Evolutionary conservation across 352 stramenopile species (phyloP), one percentile per base, ranked within the genome.

Genomic region (Phytophthora pistaciae): DNA sequence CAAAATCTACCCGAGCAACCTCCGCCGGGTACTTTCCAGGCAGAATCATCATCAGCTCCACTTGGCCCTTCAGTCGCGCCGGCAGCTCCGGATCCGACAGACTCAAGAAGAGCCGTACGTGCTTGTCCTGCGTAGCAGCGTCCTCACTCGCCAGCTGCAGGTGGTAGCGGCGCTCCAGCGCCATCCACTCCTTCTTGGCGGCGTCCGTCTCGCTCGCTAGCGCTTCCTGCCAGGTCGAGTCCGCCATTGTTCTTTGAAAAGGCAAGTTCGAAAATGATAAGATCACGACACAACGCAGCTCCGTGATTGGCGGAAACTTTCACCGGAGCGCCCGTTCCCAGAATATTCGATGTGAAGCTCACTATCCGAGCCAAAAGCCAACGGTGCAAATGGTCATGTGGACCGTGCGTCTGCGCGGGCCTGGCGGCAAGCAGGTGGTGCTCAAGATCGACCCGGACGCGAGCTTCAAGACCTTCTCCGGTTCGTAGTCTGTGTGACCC

Each of bases 31-130:
- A 96, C n/a, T 60, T 64, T 0, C 10, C 49, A 10, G 87, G 85
- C 7, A 96, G 67, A 40, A 62, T 78, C 52, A 94, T 69, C 16
- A 78, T 56, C 56, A 92, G 61, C 65, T 93, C 77, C 1, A 83
- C 79, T 74, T 91, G 79, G 40, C 84, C 84, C 14, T 82, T 84
- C 31, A 92, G 78, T 49, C 70, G 65, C n/a, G 67, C 25, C 1
- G 85, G 70, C 11, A 94, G 73, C 50, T 92, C 85, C 1, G 85
- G 85, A 64, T 92, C 87, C 11, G 83, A 90, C 7, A 92, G 71
- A 64, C 71, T 80, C 25, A 93, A 46, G 70, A 91, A 93, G 59
- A 92, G 53, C 66, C 72, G 40, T 56, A 67, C 68, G 13, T 27
- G 56, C 44, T 64, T 70, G 14, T 56, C 31, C 9, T 66, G 53